Conservation (phyloP, 2,329 filamentous ascomycete genomes). For the Talaromyces sp. region DNA sequence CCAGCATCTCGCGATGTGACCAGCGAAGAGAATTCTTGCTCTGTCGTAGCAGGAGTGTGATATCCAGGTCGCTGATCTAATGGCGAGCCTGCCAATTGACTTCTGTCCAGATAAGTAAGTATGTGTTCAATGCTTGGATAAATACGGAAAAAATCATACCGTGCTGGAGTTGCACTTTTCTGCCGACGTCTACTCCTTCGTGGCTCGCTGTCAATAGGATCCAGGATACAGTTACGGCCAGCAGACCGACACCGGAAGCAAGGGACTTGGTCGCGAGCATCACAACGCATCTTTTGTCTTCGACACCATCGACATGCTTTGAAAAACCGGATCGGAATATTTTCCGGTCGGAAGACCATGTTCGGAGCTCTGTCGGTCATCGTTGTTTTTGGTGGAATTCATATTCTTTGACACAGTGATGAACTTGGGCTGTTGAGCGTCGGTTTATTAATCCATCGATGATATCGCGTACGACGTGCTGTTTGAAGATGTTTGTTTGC, state of each 20-base stretch:
- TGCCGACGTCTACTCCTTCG: conserved; percentile 26
- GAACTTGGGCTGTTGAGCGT: too few relatives aligned
- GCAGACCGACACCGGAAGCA: conserved; percentile 36
- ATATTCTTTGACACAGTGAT: background rate
- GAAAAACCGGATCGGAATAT: conserved; percentile 34
- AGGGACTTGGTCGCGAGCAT: conserved; percentile 37
- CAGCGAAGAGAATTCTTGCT: conserved; percentile 30
- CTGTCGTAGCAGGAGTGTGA: conserved; percentile 28
- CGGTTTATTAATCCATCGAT: too few relatives aligned
- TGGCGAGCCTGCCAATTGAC: background rate
- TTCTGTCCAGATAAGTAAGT: background rate
- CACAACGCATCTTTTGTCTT: conserved; percentile 38
- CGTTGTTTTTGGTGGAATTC: background rate
- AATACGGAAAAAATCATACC: conserved; percentile 23
- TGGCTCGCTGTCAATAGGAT: conserved; percentile 32
- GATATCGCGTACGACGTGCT: background rate
- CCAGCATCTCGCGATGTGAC: conserved; percentile 14
- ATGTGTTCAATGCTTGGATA: background rate
- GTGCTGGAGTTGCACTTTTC: conserved; percentile 27
- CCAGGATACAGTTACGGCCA: conserved; percentile 36
- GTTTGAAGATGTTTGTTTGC: background rate
- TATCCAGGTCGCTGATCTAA: conserved; percentile 22
- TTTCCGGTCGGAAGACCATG: conserved; percentile 32
- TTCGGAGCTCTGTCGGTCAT: conserved; percentile 33
- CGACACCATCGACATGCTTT: conserved; percentile 40